Evolutionary conservation across 345 rosid species (phyloP).

Genomic region (Murraya paniculata): DNA sequence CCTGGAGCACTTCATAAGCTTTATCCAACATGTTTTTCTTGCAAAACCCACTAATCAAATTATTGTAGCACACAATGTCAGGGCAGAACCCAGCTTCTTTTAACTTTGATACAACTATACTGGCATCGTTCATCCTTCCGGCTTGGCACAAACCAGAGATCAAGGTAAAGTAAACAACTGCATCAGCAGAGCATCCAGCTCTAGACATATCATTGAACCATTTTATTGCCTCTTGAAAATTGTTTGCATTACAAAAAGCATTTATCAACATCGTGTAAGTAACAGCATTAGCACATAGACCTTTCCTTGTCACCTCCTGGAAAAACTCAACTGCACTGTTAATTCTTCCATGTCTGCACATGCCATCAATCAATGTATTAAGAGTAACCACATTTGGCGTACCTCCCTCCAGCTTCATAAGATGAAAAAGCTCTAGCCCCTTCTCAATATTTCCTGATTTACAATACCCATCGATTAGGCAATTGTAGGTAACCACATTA

Average conservation of each 20-base stretch:
- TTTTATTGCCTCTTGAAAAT: slow-evolving; percentile 56
- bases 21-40: slow-evolving; percentile 45
- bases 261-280: slow-evolving; percentile 55
- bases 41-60: slow-evolving; percentile 57
- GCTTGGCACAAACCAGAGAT: slow-evolving; percentile 62
- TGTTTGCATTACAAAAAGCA: slow-evolving; percentile 60
- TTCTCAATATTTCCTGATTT: slow-evolving; percentile 60
- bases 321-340: slow-evolving; percentile 50
- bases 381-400: slow-evolving; percentile 53
- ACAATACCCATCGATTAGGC: slow-evolving; percentile 72
- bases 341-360: slow-evolving; percentile 67
- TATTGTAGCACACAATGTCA: slow-evolving; percentile 63
- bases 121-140: slow-evolving; percentile 59
- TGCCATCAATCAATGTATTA: slow-evolving; percentile 58
- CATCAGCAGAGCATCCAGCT: slow-evolving; percentile 56
- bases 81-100: slow-evolving; percentile 58
- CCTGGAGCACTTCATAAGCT: slow-evolving; percentile 54
- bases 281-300: slow-evolving; percentile 44
- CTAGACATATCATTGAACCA: slow-evolving; percentile 48
- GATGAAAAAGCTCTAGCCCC: slow-evolving; percentile 48
- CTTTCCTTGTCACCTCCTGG: slow-evolving; percentile 49
- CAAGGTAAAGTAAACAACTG: slow-evolving; percentile 54
- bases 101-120: slow-evolving; percentile 34
- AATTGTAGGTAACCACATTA: slow-evolving; percentile 54
- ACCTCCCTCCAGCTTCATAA: slow-evolving; percentile 54